Conservation (phyloP, 352 stramenopile genomes). For the Globisporangium paddicum region DNA sequence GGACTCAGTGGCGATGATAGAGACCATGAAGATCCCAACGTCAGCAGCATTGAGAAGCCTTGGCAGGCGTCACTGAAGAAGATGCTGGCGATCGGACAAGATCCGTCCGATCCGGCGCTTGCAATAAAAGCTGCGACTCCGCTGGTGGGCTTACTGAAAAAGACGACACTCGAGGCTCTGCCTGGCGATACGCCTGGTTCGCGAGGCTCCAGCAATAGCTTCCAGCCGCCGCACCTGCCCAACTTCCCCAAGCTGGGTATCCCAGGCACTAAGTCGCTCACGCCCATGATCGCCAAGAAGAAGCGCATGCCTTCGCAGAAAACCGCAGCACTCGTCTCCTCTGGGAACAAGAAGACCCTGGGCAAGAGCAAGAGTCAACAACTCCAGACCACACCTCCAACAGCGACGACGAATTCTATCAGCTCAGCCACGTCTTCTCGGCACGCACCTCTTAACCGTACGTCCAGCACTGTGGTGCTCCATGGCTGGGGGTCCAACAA, state of each 20-base stretch:
- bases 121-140: neutral
- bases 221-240: conserved; percentile 18
- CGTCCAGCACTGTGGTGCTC: neutral
- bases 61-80: conserved; percentile 63
- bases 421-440: neutral
- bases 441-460: neutral
- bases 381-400: neutral
- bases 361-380: conserved; percentile 14
- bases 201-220: neutral
- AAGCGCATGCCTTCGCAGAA: conserved; percentile 3
- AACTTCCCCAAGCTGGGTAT: conserved; percentile 58
- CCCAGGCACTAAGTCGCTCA: conserved; percentile 33
- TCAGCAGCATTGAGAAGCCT: conserved; percentile 17
- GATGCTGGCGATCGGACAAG: conserved; percentile 39
- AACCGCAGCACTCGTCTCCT: too few relatives aligned
- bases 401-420: neutral
- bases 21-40: neutral
- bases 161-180: conserved; percentile 1
- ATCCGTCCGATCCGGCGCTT: neutral
- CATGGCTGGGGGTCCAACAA: neutral
- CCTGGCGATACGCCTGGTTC: neutral
- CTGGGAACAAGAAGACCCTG: neutral
- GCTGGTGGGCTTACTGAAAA: neutral
- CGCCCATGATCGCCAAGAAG: conserved; percentile 5
- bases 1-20: neutral